Evolutionary conservation across 257 asterid genomes (phyloP).

Genomic region (Solanum chilense): DNA sequence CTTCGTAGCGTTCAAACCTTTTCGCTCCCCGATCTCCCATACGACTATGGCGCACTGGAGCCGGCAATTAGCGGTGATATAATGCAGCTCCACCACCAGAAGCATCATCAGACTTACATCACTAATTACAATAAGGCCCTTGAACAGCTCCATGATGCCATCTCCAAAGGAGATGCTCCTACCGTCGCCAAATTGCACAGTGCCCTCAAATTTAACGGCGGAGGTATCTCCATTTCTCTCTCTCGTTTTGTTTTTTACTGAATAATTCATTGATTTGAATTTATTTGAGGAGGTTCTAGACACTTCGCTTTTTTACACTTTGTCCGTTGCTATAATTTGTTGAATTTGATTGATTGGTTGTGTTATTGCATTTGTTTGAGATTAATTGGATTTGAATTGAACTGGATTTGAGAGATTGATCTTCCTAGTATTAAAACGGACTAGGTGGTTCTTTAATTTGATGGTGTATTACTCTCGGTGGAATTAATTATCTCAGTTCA

Average conservation of each 20-base stretch:
- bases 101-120: conserved; percentile 87
- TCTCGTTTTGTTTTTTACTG: background rate
- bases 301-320: background rate
- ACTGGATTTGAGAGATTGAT: background rate
- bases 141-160: conserved; percentile 72
- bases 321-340: background rate
- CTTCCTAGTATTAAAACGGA: background rate
- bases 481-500: background rate
- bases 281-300: background rate
- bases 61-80: conserved; percentile 87
- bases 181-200: conserved; percentile 70
- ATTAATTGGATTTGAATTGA: background rate
- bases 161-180: conserved; percentile 54
- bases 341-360: background rate
- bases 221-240: conserved; percentile 34
- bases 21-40: conserved; percentile 78
- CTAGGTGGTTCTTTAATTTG: background rate
- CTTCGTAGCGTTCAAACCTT: conserved; percentile 47
- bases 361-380: background rate
- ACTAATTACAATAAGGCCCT: conserved; percentile 84
- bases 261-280: background rate
- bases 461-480: background rate
- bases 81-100: conserved; percentile 95
- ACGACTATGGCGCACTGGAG: conserved; percentile 82
- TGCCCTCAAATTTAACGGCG: conserved; percentile 94